A percentile compares a stretch with the other conserved stretches of the same genome.
These are phyloP conservation scores for Monosporascus cannonballus DNA, from an alignment of 2,329 filamentous ascomycete species.

Conservation along the genomic window DNA sequence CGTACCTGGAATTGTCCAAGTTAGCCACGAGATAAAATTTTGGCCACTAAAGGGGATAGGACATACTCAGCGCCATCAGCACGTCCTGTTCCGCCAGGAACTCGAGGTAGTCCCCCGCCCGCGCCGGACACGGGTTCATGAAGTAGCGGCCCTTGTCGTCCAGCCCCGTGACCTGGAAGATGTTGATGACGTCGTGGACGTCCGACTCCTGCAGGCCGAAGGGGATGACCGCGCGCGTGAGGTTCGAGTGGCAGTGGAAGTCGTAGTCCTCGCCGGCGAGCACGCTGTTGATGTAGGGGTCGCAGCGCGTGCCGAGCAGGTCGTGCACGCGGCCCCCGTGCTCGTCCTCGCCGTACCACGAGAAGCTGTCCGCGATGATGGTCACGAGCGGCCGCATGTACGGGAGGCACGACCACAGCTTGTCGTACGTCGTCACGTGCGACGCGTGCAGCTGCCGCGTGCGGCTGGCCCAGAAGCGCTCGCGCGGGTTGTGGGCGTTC, in stretches of 20 bases:
- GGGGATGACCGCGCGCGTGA: slow-evolving; percentile 64
- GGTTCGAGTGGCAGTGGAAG: slow-evolving; percentile 79
- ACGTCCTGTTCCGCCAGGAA: slow-evolving; percentile 78
- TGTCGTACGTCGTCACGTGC: slow-evolving; percentile 65
- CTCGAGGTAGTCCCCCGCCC: slow-evolving; percentile 56
- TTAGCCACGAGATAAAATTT: slow-evolving; percentile 33
- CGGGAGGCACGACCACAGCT: slow-evolving; percentile 72
- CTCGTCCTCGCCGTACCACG: slow-evolving; percentile 53
- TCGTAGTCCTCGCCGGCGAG: slow-evolving; percentile 55
- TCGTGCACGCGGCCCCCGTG: slow-evolving; percentile 69
- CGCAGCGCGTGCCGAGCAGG: slow-evolving; percentile 74
- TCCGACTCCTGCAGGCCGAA: slow-evolving; percentile 66
- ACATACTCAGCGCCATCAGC: slow-evolving; percentile 50
- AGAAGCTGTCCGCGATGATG: slow-evolving; percentile 61
- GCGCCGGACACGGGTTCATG: slow-evolving; percentile 59
- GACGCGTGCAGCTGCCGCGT: slow-evolving; percentile 74
- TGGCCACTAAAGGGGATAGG: neutral
- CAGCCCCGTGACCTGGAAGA: slow-evolving; percentile 79
- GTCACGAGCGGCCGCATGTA: slow-evolving; percentile 71
- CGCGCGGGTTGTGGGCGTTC: slow-evolving; percentile 69
- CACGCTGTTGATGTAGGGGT: slow-evolving; percentile 75
- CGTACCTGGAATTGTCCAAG: slow-evolving; percentile 45
- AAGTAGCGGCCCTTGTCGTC: slow-evolving; percentile 69
- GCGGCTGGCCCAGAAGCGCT: slow-evolving; percentile 75
- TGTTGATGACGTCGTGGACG: slow-evolving; percentile 79